Percentiles rank a stretch among this genome's conserved stretches.
phyloP scores from a whole-genome alignment of 129 eudicot genomes.

The Dittrichia graveolens region DNA sequence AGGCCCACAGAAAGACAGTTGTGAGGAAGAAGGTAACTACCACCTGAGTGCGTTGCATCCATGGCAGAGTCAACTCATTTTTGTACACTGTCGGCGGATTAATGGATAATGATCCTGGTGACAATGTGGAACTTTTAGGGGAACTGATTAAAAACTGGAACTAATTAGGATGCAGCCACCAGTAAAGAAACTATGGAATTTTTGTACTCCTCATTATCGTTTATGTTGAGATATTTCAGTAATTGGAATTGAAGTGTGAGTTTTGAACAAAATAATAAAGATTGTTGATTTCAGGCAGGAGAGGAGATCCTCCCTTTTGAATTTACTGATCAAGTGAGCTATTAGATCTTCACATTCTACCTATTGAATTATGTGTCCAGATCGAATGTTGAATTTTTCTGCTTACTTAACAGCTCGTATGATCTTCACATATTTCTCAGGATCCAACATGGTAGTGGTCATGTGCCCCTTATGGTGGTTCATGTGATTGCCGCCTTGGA shows the following conservation, averaged over 20 bases:
- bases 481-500: constrained; percentile 3
- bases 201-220: constrained; percentile 15
- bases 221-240: constrained; percentile 17
- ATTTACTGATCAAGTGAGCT: constrained; percentile 10
- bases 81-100: constrained; percentile 41
- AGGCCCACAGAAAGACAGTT: constrained; percentile 77
- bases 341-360: too few relatives aligned
- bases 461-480: neutral
- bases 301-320: constrained; percentile 15
- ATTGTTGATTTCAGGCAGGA: constrained; percentile 36
- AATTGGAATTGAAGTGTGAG: constrained; percentile 27
- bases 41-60: constrained; percentile 38
- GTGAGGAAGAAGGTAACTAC: constrained; percentile 79
- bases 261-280: constrained; percentile 16
- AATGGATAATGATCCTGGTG: constrained; percentile 15
- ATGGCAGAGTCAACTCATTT: constrained; percentile 39
- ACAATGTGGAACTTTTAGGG: neutral
- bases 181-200: constrained; percentile 32
- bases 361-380: too few relatives aligned
- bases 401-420: too few relatives aligned
- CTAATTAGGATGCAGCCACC: constrained; percentile 7
- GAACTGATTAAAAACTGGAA: constrained; percentile 12
- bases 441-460: neutral
- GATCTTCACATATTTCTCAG: neutral
- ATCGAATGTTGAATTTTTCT: too few relatives aligned